phyloP scores from a whole-genome alignment of 345 rosid species.

The Sisymbrium irio region DNA sequence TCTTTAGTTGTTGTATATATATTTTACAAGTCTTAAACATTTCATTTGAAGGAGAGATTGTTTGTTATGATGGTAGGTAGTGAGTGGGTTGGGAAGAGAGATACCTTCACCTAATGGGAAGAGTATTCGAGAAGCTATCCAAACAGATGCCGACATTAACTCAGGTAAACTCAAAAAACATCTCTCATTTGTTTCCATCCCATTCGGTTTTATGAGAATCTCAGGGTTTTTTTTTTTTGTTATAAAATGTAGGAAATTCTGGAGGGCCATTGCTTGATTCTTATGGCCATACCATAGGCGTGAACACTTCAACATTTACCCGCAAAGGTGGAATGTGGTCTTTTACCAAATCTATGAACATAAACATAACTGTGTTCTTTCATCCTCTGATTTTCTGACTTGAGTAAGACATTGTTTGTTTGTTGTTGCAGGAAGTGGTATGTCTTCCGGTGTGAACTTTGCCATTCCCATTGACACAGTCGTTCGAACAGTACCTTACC shows the following conservation, averaged over 20 bases:
- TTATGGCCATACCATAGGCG: constrained; percentile 79
- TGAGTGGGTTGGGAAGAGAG: constrained; percentile 89
- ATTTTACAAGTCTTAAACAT: not conserved
- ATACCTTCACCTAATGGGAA: constrained; percentile 84
- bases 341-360: not conserved
- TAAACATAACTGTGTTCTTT: not conserved
- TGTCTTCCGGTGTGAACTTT: constrained; percentile 81
- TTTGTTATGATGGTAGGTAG: constrained; percentile 48
- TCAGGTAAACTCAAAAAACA: constrained; percentile 42
- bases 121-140: constrained; percentile 79
- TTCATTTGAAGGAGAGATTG: not conserved
- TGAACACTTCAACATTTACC: constrained; percentile 85
- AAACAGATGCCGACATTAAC: constrained; percentile 85
- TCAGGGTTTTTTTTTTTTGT: too few relatives aligned
- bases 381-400: not conserved
- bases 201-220: not conserved
- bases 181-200: not conserved
- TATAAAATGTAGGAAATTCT: constrained; percentile 52
- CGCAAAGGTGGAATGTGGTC: constrained; percentile 52
- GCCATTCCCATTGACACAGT: constrained; percentile 80
- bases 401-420: not conserved
- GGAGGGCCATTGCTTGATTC: constrained; percentile 83
- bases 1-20: not conserved
- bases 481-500: constrained; percentile 63
- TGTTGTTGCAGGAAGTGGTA: constrained; percentile 59